Base-by-base conservation (phyloP, 345 rosid species). In the Garcia nutans region DNA sequence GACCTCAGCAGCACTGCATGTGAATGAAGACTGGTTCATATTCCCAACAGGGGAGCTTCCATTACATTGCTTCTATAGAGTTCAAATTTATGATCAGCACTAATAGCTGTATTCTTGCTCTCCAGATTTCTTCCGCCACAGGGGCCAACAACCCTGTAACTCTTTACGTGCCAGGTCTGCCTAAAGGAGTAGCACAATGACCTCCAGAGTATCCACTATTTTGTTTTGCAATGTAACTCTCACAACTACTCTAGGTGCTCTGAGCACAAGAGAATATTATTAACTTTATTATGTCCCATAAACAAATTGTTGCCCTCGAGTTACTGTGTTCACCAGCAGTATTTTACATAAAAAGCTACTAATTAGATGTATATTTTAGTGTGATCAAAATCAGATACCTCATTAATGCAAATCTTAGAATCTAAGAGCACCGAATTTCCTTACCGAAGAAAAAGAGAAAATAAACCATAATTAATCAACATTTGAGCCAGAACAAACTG, bases 41-140 rank as follows among this genome's bases (percentile, higher is more conserved):
- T 19, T 75, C 57, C 74, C 74, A 72, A 12, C 47, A 23, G 64
- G 76, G 71, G 57, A n/a, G 77, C 76, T 56, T 50, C 74, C 56
- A 65, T 56, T 63, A 66, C 58, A 17, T 11, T 54, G 50, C 59
- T 55, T 42, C 65, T 13, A 66, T 58, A 56, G 59, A 57, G 70
- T 12, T 42, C 55, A 31, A 60, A 28, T 31, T 64, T 12, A 56
- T 19, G 17, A 1, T 42, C 10, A 57, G 33, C 54, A 75, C 52
- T 59, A 47, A 8, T 19, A 70, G 15, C 52, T 33, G 17, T 57
- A 6, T 42, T 57, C 50, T 22, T 58, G 62, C 28, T 64, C 57
- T 10, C 52, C 41, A 44, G 6, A 33, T 71, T 56, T 41, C 67
- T 41, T 61, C 70, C 56, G 41, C 73, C 3, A 9, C 57, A 72